These are phyloP conservation scores for Beauveria varroae DNA, from an alignment of 2,329 filamentous ascomycete genomes.

Conservation along the genomic window DNA sequence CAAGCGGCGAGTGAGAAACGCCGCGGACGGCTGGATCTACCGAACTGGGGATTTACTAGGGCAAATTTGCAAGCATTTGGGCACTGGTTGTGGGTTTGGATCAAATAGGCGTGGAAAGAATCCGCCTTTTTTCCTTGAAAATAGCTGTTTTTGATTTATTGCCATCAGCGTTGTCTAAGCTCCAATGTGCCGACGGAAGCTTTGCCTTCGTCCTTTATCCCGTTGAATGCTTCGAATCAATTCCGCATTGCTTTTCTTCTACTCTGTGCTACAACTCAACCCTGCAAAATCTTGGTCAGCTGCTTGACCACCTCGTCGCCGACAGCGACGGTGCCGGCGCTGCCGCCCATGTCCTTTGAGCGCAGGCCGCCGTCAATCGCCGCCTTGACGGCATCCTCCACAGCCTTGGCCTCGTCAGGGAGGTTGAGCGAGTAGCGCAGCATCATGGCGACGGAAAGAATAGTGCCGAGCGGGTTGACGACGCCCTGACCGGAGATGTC, in stretches of 20 bases:
- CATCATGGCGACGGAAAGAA: constrained; percentile 93
- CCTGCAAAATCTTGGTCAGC: constrained; percentile 60
- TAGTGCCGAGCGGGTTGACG: constrained; percentile 77
- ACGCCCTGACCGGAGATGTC: constrained; percentile 90
- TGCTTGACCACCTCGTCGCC: constrained; percentile 72
- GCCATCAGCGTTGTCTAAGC: too few species aligned
- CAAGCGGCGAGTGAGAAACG: constrained; percentile 25
- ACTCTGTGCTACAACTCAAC: too few species aligned
- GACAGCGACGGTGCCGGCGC: constrained; percentile 60
- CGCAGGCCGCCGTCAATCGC: constrained; percentile 72
- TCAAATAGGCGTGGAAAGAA: constrained; percentile 19
- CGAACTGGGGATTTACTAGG: constrained; percentile 25
- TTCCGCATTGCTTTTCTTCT: too few species aligned
- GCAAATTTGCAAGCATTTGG: constrained; percentile 23
- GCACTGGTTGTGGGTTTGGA: constrained; percentile 31
- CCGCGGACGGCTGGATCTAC: constrained; percentile 29
- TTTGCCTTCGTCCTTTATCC: too few species aligned
- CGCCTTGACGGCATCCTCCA: constrained; percentile 73
- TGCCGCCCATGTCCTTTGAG: constrained; percentile 82
- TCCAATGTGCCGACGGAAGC: too few species aligned
- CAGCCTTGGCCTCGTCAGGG: constrained; percentile 64
- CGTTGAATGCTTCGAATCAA: too few species aligned
- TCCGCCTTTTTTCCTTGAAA: too few species aligned
- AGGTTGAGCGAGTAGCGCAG: constrained; percentile 84
- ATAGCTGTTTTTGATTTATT: too few species aligned